Evolutionary conservation across 2,329 filamentous ascomycete species (phyloP), one percentile per base, ranked within the genome.

Genomic region (Massarina eburnea): DNA sequence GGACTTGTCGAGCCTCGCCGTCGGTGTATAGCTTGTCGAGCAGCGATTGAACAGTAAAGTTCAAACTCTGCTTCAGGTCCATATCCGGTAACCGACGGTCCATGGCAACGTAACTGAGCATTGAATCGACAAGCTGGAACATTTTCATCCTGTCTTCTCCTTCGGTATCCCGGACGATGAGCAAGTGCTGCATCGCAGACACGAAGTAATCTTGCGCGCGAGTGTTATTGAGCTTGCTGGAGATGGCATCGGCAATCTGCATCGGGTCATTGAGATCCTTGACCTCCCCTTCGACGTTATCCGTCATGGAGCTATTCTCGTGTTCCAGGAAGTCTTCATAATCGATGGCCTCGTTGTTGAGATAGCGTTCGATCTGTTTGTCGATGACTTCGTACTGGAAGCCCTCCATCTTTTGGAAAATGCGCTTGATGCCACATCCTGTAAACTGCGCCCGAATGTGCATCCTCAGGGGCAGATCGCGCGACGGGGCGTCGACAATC

Each of bases 71-170:
- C 76, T 96, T 96, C 48, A 99, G 81, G 69, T 99, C 94, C 84
- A 97, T 92, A 71, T 99, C 92, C 30, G 94, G 94, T 54, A 97
- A 73, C 53, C 94, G 82, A 64, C 94, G 83, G 71, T 99, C 94
- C 92, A 99, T 99, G 60, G 92, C 92, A 52, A 99, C 92, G 71
- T 97, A 97, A 71, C 91, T 96, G 55, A 99, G 83, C 91, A 97
- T 97, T n/a, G 89, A 86, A 72, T 99, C 94, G 21, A 97, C 91
- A 21, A 99, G 82, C 75, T 97, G 94, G 73, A 97, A 99, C 86
- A 96, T 94, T 39, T 90, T 85, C 51, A 96, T 74, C 12, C 91
- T 84, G 71, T 99, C 94, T 66, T 97, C 94, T 39, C 88, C 87
- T 59, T 95, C 90, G 54, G 91, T 94, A 64, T 96, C 88, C 46